These are phyloP conservation scores for Shiraia sp. DNA, from an alignment of 2,329 filamentous ascomycete species.

Conservation along the genomic window DNA sequence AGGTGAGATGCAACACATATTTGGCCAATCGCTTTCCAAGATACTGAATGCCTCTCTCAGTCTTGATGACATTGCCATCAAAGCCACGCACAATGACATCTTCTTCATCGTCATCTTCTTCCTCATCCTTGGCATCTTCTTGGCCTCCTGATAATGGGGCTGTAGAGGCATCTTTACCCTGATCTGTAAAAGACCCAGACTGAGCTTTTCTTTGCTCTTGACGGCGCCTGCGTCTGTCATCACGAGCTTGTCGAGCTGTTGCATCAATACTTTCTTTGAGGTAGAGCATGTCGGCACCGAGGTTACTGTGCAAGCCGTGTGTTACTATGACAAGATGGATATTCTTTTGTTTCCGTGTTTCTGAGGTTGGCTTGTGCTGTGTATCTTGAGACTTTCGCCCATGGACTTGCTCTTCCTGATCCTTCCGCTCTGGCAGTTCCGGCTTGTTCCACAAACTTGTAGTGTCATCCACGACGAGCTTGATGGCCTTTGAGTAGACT, in stretches of 20 bases:
- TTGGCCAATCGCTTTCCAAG: constrained; percentile 92
- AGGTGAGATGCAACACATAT: constrained; percentile 86
- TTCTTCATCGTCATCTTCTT: constrained; percentile 72
- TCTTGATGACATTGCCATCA: constrained; percentile 84
- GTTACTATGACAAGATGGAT: constrained; percentile 91
- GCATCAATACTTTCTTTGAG: constrained; percentile 96
- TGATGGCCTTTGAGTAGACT: constrained; percentile 81
- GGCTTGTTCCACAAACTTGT: constrained; percentile 92
- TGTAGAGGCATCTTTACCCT: constrained; percentile 39
- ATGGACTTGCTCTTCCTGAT: constrained; percentile 35
- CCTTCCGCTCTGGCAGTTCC: constrained; percentile 67
- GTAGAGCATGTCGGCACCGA: constrained; percentile 94
- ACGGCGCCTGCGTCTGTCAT: constrained; percentile 66
- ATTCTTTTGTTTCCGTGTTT: constrained; percentile 66
- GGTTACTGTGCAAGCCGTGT: constrained; percentile 92
- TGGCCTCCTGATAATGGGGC: constrained; percentile 56
- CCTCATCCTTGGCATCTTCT: constrained; percentile 44
- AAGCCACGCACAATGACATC: constrained; percentile 90
- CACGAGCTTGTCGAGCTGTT: constrained; percentile 72
- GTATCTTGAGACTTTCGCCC: constrained; percentile 28
- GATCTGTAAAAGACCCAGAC: constrained; percentile 1
- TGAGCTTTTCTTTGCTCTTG: constrained; percentile 32
- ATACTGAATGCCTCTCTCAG: constrained; percentile 95
- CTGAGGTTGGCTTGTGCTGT: constrained; percentile 18
- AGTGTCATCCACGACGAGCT: constrained; percentile 83